Percentiles rank a stretch among this genome's conserved stretches.
phyloP scores from a whole-genome alignment of 129 eudicot species.

The Glebionis coronaria region DNA sequence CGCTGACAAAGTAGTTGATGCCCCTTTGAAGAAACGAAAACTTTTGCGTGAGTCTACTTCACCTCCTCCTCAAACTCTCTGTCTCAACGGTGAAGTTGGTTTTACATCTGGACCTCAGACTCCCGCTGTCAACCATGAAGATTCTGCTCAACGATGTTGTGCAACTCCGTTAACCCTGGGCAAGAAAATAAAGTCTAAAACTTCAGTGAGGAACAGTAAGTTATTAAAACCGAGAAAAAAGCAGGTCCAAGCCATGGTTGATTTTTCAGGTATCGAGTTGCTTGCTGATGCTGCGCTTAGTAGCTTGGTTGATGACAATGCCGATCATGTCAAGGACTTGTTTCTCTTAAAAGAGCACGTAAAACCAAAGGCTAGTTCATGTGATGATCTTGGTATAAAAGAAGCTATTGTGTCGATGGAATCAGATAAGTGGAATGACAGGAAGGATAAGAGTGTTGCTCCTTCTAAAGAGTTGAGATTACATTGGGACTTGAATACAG shows the following conservation, averaged over 20 bases:
- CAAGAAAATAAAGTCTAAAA: slow-evolving; percentile 26
- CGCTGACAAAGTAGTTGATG: slow-evolving; percentile 10
- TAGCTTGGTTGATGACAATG: slow-evolving; percentile 14
- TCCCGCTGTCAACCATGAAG: slow-evolving; percentile 21
- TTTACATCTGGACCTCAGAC: slow-evolving; percentile 29
- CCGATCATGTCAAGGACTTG: slow-evolving; percentile 11
- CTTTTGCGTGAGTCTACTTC: slow-evolving; percentile 18
- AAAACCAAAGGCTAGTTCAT: slow-evolving; percentile 14
- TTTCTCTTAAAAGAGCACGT: slow-evolving; percentile 11
- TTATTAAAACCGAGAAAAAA: slow-evolving; percentile 6
- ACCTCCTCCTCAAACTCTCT: slow-evolving; percentile 20
- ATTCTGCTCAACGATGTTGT: slow-evolving; percentile 18
- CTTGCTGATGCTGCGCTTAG: slow-evolving; percentile 39
- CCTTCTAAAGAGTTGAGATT: slow-evolving; percentile 26
- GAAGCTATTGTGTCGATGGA: neutral
- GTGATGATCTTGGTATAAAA: neutral
- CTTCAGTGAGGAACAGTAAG: slow-evolving; percentile 15
- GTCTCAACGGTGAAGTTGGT: slow-evolving; percentile 12
- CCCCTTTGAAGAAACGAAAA: slow-evolving; percentile 29
- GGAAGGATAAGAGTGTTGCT: slow-evolving; percentile 1
- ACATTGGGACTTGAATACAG: slow-evolving; percentile 39
- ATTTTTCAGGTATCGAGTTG: slow-evolving; percentile 37
- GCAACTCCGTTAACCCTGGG: slow-evolving; percentile 5
- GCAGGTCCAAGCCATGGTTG: neutral
- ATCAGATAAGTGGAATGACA: slow-evolving; percentile 17